Evolutionary conservation across 345 rosid genomes (phyloP).

Genomic region (Toxicodendron radicans): DNA sequence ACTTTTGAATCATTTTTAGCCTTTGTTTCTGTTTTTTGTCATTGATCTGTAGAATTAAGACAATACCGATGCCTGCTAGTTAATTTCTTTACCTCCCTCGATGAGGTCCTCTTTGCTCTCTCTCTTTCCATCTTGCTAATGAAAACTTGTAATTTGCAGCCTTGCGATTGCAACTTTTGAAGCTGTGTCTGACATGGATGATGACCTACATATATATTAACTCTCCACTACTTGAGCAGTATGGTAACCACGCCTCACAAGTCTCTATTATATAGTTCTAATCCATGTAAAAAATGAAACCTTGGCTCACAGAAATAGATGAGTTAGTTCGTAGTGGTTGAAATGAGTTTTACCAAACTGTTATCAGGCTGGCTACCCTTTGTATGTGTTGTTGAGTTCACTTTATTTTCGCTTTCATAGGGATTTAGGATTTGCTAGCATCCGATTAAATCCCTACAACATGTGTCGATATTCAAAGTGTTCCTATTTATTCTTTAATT

Average conservation of each 20-base stretch:
- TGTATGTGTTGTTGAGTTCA: no score
- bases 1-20: background rate
- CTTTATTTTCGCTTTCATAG: no score
- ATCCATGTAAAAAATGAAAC: constrained; percentile 13
- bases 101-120: background rate
- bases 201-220: constrained; percentile 26
- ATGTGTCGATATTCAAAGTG: background rate
- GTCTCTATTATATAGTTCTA: constrained; percentile 16
- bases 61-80: background rate
- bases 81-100: background rate
- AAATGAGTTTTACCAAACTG: constrained; percentile 1
- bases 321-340: background rate
- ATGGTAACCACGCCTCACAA: constrained; percentile 17
- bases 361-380: background rate
- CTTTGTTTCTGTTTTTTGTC: background rate
- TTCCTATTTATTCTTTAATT: constrained; percentile 4
- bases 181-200: constrained; percentile 35
- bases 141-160: constrained; percentile 42
- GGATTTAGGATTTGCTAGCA: no score
- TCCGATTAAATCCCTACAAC: no score
- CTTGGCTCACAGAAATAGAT: constrained; percentile 8
- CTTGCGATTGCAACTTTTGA: constrained; percentile 36
- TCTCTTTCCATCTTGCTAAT: constrained; percentile 11
- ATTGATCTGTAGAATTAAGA: background rate
- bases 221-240: background rate